A percentile compares a stretch with the other conserved stretches of the same genome.
phyloP scores from a whole-genome alignment of 169 alveolate species.

The Plasmodium reichenowi region DNA sequence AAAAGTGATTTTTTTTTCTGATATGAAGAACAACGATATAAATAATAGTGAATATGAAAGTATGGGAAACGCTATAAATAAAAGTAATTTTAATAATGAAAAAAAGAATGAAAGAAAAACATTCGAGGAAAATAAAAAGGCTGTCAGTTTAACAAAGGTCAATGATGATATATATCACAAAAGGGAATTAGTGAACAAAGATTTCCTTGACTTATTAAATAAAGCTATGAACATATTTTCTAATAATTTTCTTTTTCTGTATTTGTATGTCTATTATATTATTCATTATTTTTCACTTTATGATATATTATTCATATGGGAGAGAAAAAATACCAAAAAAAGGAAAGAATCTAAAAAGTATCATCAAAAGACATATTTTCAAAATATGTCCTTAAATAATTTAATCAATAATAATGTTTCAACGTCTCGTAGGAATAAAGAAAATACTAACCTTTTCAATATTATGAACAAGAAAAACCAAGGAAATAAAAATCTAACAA shows the following conservation, averaged over 20 bases:
- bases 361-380: constrained; percentile 3
- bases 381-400: not conserved
- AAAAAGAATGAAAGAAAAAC: too few species aligned
- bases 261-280: constrained; percentile 41
- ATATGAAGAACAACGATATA: too few species aligned
- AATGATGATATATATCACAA: too few species aligned
- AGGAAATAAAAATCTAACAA: constrained; percentile 28
- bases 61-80: too few species aligned
- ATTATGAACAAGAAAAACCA: constrained; percentile 14
- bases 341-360: not conserved
- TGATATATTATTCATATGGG: constrained; percentile 69
- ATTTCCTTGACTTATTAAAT: constrained; percentile 12
- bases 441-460: not conserved
- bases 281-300: constrained; percentile 31
- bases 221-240: constrained; percentile 57
- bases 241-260: constrained; percentile 52
- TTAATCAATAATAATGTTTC: not conserved
- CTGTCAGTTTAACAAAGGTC: too few species aligned
- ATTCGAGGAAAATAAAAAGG: too few species aligned
- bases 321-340: constrained; percentile 28
- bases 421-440: not conserved
- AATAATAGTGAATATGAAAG: too few species aligned
- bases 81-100: too few species aligned
- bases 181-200: constrained; percentile 4
- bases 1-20: too few species aligned